Conservation (phyloP, 768 basidiomycete genomes). For the Dacryopinax primogenitus region DNA sequence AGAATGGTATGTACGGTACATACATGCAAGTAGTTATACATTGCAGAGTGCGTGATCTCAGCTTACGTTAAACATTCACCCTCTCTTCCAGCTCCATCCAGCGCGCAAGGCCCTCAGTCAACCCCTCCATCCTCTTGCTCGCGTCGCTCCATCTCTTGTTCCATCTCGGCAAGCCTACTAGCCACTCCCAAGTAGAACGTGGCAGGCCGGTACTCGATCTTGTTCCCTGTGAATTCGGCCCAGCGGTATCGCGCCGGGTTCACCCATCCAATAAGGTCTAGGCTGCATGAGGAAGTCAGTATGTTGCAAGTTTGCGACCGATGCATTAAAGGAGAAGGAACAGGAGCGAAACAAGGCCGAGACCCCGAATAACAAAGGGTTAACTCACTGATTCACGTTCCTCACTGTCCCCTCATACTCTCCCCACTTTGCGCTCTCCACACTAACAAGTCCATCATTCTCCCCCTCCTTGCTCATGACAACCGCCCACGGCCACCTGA, state of each 20-base stretch:
- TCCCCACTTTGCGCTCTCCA: constrained; percentile 84
- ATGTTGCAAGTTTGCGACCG: no score
- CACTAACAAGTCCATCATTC: constrained; percentile 87
- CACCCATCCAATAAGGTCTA: constrained; percentile 63
- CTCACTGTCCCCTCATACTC: constrained; percentile 87
- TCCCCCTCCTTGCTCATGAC: constrained; percentile 78
- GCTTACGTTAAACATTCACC: no score
- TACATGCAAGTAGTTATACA: neutral
- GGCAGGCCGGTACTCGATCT: constrained; percentile 82
- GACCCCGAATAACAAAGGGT: constrained; percentile 5
- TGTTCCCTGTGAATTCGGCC: constrained; percentile 75
- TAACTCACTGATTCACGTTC: constrained; percentile 82
- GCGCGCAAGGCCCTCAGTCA: neutral
- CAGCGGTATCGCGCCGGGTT: constrained; percentile 80
- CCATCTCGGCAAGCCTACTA: constrained; percentile 69
- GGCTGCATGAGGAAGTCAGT: constrained; percentile 10
- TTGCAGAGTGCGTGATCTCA: no score
- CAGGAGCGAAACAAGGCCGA: constrained; percentile 12
- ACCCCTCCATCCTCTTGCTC: neutral
- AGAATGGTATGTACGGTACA: neutral
- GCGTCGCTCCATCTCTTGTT: constrained; percentile 33
- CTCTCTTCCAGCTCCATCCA: no score
- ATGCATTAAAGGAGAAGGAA: neutral
- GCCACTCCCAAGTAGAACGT: constrained; percentile 81
- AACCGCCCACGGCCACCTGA: constrained; percentile 59